A percentile compares a stretch with the other conserved stretches of the same genome.
phyloP scores from a whole-genome alignment of 768 basidiomycete genomes.

The Lactarius akahatsu region DNA sequence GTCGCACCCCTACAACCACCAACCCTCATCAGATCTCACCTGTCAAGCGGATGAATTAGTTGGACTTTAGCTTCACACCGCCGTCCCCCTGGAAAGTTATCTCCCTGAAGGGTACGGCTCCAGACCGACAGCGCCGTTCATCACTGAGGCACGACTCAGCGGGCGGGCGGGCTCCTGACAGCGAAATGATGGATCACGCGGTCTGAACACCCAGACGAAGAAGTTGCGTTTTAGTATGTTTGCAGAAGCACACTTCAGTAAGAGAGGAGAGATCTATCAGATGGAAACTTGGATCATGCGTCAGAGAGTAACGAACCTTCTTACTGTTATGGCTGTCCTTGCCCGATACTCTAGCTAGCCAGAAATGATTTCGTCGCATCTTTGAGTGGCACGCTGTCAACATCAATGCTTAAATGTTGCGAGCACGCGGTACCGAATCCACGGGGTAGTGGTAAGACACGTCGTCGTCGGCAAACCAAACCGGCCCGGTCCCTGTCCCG shows the following conservation, averaged over 20 bases:
- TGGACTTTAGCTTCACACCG: neutral
- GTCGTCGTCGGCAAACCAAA: neutral
- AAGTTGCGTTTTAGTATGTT: neutral
- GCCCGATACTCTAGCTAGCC: neutral
- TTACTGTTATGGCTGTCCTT: slow-evolving; percentile 1
- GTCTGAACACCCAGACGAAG: neutral
- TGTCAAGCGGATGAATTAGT: neutral
- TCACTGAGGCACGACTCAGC: neutral
- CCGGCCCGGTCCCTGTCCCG: neutral
- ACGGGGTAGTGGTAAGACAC: neutral
- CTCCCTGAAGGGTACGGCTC: neutral
- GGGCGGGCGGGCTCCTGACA: neutral
- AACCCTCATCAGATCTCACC: neutral
- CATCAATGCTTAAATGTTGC: slow-evolving; percentile 2
- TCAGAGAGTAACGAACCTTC: neutral
- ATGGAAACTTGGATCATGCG: neutral
- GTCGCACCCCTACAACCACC: neutral
- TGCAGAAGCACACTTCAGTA: neutral
- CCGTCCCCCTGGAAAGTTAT: neutral
- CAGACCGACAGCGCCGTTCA: neutral
- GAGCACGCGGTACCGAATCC: slow-evolving; percentile 1
- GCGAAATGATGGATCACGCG: neutral
- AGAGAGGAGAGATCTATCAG: neutral
- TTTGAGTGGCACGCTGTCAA: neutral
- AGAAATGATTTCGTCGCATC: neutral